Base-by-base conservation (phyloP, 2,329 filamentous ascomycete species). In the Colletotrichum sp. region DNA sequence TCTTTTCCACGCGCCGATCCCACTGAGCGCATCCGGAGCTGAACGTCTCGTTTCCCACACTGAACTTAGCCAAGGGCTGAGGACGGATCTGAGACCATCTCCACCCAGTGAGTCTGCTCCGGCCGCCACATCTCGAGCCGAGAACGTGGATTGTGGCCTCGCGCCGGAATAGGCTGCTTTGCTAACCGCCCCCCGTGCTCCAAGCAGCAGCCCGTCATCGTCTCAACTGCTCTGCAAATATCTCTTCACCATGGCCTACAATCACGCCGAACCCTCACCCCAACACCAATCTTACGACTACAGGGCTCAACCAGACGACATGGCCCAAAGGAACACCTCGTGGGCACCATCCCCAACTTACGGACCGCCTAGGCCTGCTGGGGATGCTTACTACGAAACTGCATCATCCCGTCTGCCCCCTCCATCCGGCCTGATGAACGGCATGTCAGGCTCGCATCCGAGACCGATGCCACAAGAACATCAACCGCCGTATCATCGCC, bases 271-370 rank as follows among this genome's bases (percentile, higher is more conserved):
- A 64, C 52, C 68, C 64, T 76, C 79, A 76, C 77, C 81, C 72
- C 74, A 57, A 76, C 80, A 79, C 55, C 81, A 82, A 77, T 78
- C 77, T 76, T 79, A 59, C 83, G 67, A 69, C 8, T n/a, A 25
- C n/a, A 59, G 39, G 77, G 80, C 82, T 73, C 80, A 80, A 79
- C 79, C 79, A 77, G 83, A 83, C 80, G 80, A 79, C 69, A 86
- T 86, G 85, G 81, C 84, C 77, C 82, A 82, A 79, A 80, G 82
- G 69, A 80, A 80, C 63, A 81, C 81, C 77, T 78, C 77, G 77
- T 85, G 81, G 83, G 76, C 78, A 49, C 80, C 69, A 11, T 69
- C 68, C n/a, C 79, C 76, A 52, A 78, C 79, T 64, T 83, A 82
- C 39, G 78, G 78, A 71, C 81, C 82, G 74, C 72, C 80, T 8